These are phyloP conservation scores for Penicillium sp. DNA, from an alignment of 2,329 filamentous ascomycete genomes.

Conservation along the genomic window DNA sequence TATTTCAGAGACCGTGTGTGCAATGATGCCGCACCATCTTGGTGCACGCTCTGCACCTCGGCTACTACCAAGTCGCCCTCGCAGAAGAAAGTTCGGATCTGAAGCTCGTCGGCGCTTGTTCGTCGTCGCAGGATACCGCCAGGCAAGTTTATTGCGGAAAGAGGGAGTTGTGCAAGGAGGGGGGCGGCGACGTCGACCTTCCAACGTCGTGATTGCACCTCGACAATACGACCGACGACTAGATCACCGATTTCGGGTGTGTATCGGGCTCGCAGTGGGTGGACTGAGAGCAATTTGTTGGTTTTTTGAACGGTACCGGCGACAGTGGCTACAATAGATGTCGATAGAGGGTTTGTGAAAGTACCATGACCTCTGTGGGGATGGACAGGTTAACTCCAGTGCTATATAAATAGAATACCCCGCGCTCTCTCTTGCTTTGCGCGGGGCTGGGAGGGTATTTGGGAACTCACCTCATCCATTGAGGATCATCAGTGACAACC, in stretches of 20 bases:
- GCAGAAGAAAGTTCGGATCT: slow-evolving; percentile 95
- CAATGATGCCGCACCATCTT: slow-evolving; percentile 80
- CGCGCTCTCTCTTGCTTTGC: background rate
- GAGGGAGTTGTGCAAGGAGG: slow-evolving; percentile 78
- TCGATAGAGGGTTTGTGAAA: slow-evolving; percentile 63
- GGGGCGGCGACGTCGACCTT: slow-evolving; percentile 90
- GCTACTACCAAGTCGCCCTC: slow-evolving; percentile 93
- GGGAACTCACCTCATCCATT: slow-evolving; percentile 74
- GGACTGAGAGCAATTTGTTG: slow-evolving; percentile 93
- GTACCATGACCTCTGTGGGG: slow-evolving; percentile 81
- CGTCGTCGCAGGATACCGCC: slow-evolving; percentile 88
- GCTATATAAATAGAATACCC: background rate
- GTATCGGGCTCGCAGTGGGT: slow-evolving; percentile 87
- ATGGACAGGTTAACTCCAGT: slow-evolving; percentile 7
- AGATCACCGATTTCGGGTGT: slow-evolving; percentile 95
- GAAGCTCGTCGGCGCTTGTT: slow-evolving; percentile 93
- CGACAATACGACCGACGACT: slow-evolving; percentile 88
- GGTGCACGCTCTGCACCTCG: slow-evolving; percentile 87
- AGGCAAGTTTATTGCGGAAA: slow-evolving; percentile 90
- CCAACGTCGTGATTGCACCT: slow-evolving; percentile 93
- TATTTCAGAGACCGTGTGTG: slow-evolving; percentile 92
- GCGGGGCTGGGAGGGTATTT: background rate
- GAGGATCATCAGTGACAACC: slow-evolving; percentile 82
- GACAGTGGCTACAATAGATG: slow-evolving; percentile 82
- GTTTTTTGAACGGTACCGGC: slow-evolving; percentile 89